Evolutionary conservation across 2,329 filamentous ascomycete genomes (phyloP).

Genomic region (Septoria linicola): DNA sequence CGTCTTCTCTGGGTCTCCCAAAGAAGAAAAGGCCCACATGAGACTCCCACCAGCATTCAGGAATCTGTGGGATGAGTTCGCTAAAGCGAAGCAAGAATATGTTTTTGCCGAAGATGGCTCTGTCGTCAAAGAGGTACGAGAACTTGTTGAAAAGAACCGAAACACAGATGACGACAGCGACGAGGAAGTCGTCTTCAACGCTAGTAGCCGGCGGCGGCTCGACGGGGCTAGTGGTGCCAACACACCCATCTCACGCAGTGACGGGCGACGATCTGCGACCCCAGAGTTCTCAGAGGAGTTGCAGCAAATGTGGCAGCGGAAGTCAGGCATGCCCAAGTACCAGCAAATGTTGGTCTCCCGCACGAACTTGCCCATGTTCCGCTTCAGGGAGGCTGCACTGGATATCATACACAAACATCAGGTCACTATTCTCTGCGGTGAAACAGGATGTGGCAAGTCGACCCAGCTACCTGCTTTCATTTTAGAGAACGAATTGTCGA

Average conservation of each 20-base stretch:
- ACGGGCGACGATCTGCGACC: slow-evolving; percentile 19
- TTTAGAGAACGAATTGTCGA: slow-evolving; percentile 79
- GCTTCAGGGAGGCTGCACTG: slow-evolving; percentile 75
- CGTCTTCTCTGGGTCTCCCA: slow-evolving; percentile 71
- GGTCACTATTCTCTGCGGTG: slow-evolving; percentile 90
- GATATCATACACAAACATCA: slow-evolving; percentile 74
- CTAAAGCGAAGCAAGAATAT: slow-evolving; percentile 66
- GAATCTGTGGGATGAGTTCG: slow-evolving; percentile 80
- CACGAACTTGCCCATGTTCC: slow-evolving; percentile 84
- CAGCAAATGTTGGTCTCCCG: slow-evolving; percentile 76
- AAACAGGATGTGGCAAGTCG: slow-evolving; percentile 96
- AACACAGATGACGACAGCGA: slow-evolving; percentile 54
- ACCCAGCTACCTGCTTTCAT: slow-evolving; percentile 96
- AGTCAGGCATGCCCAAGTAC: slow-evolving; percentile 57
- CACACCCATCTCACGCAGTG: slow-evolving; percentile 32
- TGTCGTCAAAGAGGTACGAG: slow-evolving; percentile 65
- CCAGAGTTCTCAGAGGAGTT: slow-evolving; percentile 43
- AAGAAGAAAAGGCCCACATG: slow-evolving; percentile 82
- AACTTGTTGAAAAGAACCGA: slow-evolving; percentile 56
- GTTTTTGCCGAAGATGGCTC: slow-evolving; percentile 69
- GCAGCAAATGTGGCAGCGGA: slow-evolving; percentile 53
- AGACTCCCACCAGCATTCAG: slow-evolving; percentile 78
- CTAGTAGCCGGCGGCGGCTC: slow-evolving; percentile 61
- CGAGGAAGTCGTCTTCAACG: slow-evolving; percentile 65
- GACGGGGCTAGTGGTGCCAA: slow-evolving; percentile 36